These are phyloP conservation scores for Hortaea werneckii DNA, from an alignment of 2,329 filamentous ascomycete genomes.

Conservation along the genomic window DNA sequence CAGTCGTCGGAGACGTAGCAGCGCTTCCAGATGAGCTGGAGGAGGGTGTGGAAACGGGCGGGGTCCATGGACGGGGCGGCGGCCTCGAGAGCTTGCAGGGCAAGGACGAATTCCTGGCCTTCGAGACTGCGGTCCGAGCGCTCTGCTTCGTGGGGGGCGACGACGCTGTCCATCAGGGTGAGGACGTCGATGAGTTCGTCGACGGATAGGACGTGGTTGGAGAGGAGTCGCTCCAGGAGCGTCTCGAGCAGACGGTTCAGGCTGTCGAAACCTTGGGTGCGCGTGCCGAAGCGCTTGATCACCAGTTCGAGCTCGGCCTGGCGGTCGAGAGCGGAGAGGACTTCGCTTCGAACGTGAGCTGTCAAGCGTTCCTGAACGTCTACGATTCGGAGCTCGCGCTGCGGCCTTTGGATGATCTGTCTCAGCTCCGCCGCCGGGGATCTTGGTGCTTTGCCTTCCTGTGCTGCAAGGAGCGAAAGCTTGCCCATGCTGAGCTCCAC, in stretches of 20 bases:
- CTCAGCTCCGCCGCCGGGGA: neutral
- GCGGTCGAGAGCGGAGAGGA: slow-evolving; percentile 66
- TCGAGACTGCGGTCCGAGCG: slow-evolving; percentile 28
- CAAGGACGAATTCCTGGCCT: slow-evolving; percentile 60
- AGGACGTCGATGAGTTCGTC: slow-evolving; percentile 61
- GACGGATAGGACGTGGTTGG: slow-evolving; percentile 55
- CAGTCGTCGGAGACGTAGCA: slow-evolving; percentile 79
- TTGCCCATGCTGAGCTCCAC: slow-evolving; percentile 86
- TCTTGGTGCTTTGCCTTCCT: slow-evolving; percentile 21
- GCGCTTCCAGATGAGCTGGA: slow-evolving; percentile 74
- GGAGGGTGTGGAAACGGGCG: slow-evolving; percentile 46
- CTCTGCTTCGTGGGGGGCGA: slow-evolving; percentile 35
- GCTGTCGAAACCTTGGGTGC: slow-evolving; percentile 47
- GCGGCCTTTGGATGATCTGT: slow-evolving; percentile 1
- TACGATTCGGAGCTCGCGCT: slow-evolving; percentile 52
- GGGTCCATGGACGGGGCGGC: slow-evolving; percentile 41
- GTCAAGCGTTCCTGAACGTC: slow-evolving; percentile 73
- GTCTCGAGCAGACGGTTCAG: slow-evolving; percentile 63
- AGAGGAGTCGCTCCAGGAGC: slow-evolving; percentile 58
- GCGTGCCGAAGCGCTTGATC: slow-evolving; percentile 54
- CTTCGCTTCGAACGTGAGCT: slow-evolving; percentile 56
- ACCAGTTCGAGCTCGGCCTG: slow-evolving; percentile 68
- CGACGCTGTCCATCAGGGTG: slow-evolving; percentile 57
- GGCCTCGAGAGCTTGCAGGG: slow-evolving; percentile 49
- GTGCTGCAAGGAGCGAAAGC: slow-evolving; percentile 57